Evolutionary conservation across 2,329 filamentous ascomycete species (phyloP).

Genomic region (Sclerotinia spermophila): DNA sequence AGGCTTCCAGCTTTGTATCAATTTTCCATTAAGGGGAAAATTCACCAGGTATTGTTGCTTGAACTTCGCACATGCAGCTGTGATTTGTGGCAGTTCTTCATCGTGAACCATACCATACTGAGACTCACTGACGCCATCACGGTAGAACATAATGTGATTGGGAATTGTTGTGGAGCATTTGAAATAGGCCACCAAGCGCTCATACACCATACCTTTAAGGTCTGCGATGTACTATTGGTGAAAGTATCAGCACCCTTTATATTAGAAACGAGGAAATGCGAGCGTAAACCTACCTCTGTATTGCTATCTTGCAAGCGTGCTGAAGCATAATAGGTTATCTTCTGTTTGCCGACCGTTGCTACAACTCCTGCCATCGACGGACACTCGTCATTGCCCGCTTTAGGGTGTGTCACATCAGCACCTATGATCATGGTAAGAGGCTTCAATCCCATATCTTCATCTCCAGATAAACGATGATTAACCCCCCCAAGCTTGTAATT

Average conservation of each 20-base stretch:
- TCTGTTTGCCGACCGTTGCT: no score
- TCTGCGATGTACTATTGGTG: slow-evolving; percentile 39
- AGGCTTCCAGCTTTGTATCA: no score
- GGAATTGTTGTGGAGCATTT: slow-evolving; percentile 41
- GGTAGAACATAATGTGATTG: slow-evolving; percentile 35
- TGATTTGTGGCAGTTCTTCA: slow-evolving; percentile 35
- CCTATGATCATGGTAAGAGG: slow-evolving; percentile 48
- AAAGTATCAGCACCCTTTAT: background rate
- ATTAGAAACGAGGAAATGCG: no score
- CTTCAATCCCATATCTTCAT: no score
- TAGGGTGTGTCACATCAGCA: slow-evolving; percentile 83
- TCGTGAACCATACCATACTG: slow-evolving; percentile 34
- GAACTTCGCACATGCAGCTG: slow-evolving; percentile 11
- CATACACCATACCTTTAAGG: slow-evolving; percentile 20
- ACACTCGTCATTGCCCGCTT: slow-evolving; percentile 54
- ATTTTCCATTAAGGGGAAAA: no score
- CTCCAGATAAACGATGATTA: background rate
- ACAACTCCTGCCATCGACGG: slow-evolving; percentile 79
- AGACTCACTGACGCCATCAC: slow-evolving; percentile 39
- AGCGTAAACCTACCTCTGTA: slow-evolving; percentile 60
- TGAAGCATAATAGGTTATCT: slow-evolving; percentile 73
- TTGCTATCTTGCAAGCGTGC: slow-evolving; percentile 69
- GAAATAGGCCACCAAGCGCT: slow-evolving; percentile 18
- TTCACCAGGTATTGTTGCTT: no score
- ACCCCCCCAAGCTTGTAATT: background rate